phyloP scores from a whole-genome alignment of 345 rosid species.

The Syzygium oleosum region DNA sequence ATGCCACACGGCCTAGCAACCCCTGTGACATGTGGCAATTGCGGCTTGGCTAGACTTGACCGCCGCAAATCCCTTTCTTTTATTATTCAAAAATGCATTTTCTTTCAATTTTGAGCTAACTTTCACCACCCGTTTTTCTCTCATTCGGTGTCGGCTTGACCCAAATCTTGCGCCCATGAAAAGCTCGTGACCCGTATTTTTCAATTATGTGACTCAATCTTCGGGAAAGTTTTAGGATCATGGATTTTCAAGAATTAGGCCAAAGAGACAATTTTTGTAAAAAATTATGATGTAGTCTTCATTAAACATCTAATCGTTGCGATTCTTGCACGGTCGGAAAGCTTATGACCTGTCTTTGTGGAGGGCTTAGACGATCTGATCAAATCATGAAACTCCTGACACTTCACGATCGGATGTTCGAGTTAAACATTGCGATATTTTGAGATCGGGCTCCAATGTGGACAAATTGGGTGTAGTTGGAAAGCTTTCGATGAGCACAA shows the following conservation, averaged over 20 bases:
- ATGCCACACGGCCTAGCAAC: not conserved
- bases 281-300: not conserved
- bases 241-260: not conserved
- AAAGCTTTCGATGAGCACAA: rapidly evolving
- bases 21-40: not conserved
- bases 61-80: not conserved
- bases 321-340: not conserved
- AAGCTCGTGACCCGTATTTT: not conserved
- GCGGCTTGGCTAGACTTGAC: not conserved
- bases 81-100: not conserved
- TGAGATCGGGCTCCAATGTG: rapidly evolving
- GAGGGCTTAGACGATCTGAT: rapidly evolving
- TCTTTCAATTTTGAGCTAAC: too few relatives aligned
- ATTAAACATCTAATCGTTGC: rapidly evolving
- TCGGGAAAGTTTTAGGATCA: not conserved
- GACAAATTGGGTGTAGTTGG: not conserved
- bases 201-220: not conserved
- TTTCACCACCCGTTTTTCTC: not conserved
- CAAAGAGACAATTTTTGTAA: not conserved
- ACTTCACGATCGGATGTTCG: not conserved
- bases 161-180: not conserved
- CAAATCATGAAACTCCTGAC: not conserved
- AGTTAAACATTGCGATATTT: not conserved
- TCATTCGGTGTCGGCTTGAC: not conserved
- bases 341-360: not conserved